These are phyloP conservation scores for Zangia roseola DNA, from an alignment of 768 basidiomycete genomes.

Conservation along the genomic window DNA sequence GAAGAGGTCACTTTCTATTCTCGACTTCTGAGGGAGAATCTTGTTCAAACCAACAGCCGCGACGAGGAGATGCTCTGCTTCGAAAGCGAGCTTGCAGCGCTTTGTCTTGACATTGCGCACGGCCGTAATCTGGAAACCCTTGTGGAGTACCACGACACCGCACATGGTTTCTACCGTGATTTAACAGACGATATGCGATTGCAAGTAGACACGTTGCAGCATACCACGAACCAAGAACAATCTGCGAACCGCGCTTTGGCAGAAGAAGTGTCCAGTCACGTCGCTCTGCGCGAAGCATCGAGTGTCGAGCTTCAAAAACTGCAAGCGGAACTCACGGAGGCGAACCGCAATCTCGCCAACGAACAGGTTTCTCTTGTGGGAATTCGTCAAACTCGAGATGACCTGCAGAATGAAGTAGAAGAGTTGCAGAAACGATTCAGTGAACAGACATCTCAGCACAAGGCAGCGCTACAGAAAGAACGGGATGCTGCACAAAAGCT, in stretches of 20 bases:
- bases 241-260: slow-evolving; percentile 19
- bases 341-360: slow-evolving; percentile 19
- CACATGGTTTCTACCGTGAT: slow-evolving; percentile 38
- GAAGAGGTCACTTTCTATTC: slow-evolving; percentile 18
- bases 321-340: slow-evolving; percentile 36
- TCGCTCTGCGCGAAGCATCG: slow-evolving; percentile 43
- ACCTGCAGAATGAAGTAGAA: slow-evolving; percentile 27
- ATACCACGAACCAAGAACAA: slow-evolving; percentile 13
- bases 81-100: slow-evolving; percentile 18
- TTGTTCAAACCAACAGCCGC: neutral
- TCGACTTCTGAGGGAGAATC: slow-evolving; percentile 9
- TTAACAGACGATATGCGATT: slow-evolving; percentile 35
- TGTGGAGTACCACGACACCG: slow-evolving; percentile 18
- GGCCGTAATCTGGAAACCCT: slow-evolving; percentile 7
- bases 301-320: slow-evolving; percentile 40
- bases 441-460: slow-evolving; percentile 34
- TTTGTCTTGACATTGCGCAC: slow-evolving; percentile 18
- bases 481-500: slow-evolving; percentile 47
- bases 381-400: slow-evolving; percentile 19
- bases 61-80: slow-evolving; percentile 6
- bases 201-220: slow-evolving; percentile 10
- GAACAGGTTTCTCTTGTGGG: slow-evolving; percentile 21
- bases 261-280: slow-evolving; percentile 40
- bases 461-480: slow-evolving; percentile 44
- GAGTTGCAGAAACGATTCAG: slow-evolving; percentile 27